Evolutionary conservation across 441 rosid species (phyloP).

Genomic region (Gossypium davidsonii): DNA sequence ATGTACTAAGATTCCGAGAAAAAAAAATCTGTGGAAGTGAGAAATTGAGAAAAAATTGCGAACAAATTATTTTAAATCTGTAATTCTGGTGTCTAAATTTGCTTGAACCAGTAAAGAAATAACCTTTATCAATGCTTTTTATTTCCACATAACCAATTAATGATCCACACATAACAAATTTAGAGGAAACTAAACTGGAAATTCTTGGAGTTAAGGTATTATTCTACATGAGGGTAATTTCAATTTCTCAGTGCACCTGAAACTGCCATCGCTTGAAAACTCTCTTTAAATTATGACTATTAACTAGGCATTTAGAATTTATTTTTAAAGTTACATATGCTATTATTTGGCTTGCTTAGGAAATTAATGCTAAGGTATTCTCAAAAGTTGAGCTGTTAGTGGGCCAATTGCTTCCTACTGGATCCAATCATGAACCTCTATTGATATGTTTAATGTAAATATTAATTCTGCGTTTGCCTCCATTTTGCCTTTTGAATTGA

Average conservation of each 20-base stretch:
- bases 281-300: background rate
- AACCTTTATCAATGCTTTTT: background rate
- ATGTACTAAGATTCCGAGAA: background rate
- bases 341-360: background rate
- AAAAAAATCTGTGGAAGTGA: background rate
- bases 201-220: background rate
- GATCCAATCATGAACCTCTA: background rate
- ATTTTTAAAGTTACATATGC: constrained; percentile 1
- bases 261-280: background rate
- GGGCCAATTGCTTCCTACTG: background rate
- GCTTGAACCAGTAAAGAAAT: background rate
- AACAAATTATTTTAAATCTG: background rate
- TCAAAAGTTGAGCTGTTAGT: background rate
- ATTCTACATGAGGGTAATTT: background rate
- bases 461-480: background rate
- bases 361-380: background rate
- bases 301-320: background rate
- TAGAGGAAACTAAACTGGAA: background rate
- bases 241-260: background rate
- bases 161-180: background rate
- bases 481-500: background rate
- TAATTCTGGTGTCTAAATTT: background rate
- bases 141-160: background rate
- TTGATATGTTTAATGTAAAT: background rate
- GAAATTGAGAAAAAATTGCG: background rate